phyloP scores from a whole-genome alignment of 179 eudicot genomes.

The Silene coronaria region DNA sequence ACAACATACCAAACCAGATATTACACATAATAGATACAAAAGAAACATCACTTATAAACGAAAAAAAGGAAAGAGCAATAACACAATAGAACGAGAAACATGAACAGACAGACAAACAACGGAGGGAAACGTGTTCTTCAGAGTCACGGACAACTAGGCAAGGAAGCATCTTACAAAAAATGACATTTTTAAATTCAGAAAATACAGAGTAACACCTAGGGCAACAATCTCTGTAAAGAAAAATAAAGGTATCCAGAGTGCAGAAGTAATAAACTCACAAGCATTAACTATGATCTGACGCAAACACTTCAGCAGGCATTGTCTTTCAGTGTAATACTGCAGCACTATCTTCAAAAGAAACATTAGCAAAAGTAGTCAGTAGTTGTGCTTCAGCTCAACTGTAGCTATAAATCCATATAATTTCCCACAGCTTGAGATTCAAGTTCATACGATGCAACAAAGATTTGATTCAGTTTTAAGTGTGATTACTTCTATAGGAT shows the following conservation, averaged over 20 bases:
- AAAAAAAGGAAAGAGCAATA: background rate
- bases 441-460: background rate
- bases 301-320: constrained; percentile 90
- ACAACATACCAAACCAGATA: background rate
- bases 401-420: background rate
- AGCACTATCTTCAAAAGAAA: constrained; percentile 59
- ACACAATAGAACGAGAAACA: background rate
- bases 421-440: background rate
- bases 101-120: background rate
- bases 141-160: background rate
- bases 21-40: background rate
- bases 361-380: constrained; percentile 21
- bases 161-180: background rate
- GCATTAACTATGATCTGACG: constrained; percentile 70
- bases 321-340: constrained; percentile 89
- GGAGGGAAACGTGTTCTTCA: background rate
- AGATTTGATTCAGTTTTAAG: background rate
- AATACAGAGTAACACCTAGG: background rate
- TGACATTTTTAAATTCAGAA: background rate
- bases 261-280: constrained; percentile 43
- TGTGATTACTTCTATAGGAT: background rate
- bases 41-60: background rate
- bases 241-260: background rate
- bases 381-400: background rate
- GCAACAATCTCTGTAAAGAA: background rate